Evolutionary conservation across 129 eudicot species (phyloP), one percentile per base, ranked within the genome.

Genomic region (Flaveria brownii): DNA sequence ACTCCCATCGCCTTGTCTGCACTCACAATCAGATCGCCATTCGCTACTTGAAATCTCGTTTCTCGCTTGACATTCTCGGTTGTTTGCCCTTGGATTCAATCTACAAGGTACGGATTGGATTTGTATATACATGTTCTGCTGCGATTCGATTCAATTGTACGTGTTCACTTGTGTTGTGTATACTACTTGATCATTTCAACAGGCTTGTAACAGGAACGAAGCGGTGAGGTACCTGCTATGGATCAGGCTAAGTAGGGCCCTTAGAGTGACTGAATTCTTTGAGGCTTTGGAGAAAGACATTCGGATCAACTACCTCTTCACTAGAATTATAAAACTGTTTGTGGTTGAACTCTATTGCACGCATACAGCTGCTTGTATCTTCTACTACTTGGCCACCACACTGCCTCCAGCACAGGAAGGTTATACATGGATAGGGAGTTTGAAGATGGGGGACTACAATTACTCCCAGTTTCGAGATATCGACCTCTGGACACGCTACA

Each of bases 361-460:
- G 9, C 96, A 90, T 70, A 87, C 96, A 33, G 96, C 96, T 4
- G 96, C 96, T 3, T 90, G 96, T 78, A 76, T 90, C 76, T 90
- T 90, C 66, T 90, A 90, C 83, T 90, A 87, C 76, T 71, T 90
- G 12, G 96, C 96, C 12, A 90, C 96, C 4, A 90, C 92, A 10
- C 45, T 87, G 76, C 92, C 96, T 68, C 83, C 90, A 43, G 63
- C 76, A n/a, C 42, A 80, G 20, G 96, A 87, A 79, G 90, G 96
- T 22, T 85, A 87, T 52, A 89, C 96, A 61, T 89, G 96, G 96
- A 89, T 89, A 23, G 96, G 96, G 43, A 89, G 96, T 70, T 81
- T 89, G 72, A 79, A 78, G 73, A 75, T 89, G 87, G 91, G 96
- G 8, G 91, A 89, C 74, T 87, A 87, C 62, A 89, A 65, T 55